phyloP scores from a whole-genome alignment of 2,329 filamentous ascomycete genomes.

The Calonectria honghensis region DNA sequence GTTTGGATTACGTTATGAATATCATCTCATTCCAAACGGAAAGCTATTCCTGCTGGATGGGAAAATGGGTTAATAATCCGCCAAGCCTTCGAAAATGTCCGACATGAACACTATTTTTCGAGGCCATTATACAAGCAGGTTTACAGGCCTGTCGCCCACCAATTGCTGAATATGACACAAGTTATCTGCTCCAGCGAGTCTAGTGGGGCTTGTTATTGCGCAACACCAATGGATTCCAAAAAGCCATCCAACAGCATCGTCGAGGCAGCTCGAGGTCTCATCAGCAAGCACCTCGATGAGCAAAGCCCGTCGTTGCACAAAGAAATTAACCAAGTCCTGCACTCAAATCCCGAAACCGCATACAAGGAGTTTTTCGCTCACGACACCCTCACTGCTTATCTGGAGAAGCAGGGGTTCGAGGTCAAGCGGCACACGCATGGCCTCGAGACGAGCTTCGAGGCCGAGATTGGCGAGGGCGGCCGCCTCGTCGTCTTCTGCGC shows the following conservation, averaged over 20 bases:
- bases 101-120: not conserved
- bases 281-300: conserved; percentile 20
- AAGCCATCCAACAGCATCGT: not conserved
- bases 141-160: not conserved
- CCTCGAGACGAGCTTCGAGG: conserved; percentile 41
- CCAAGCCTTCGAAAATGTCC: not conserved
- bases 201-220: not conserved
- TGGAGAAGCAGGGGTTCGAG: conserved; percentile 36
- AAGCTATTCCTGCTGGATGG: not conserved
- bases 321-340: conserved; percentile 30
- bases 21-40: no score
- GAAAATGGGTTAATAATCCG: conserved; percentile 5
- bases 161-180: not conserved
- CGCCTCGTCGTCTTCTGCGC: conserved; percentile 42
- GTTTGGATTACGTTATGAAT: conserved; percentile 23
- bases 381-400: conserved; percentile 31
- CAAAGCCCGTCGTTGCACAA: conserved; percentile 21
- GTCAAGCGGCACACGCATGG: conserved; percentile 40
- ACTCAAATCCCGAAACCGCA: conserved; percentile 41
- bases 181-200: not conserved
- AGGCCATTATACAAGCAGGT: not conserved
- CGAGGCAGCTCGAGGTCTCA: conserved; percentile 1
- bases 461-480: conserved; percentile 38
- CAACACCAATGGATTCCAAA: conserved; percentile 13
- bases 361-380: conserved; percentile 44